A percentile compares a stretch with the other conserved stretches of the same genome.
phyloP scores from a whole-genome alignment of 768 basidiomycete species.

The Pleurotus citrinopileatus region DNA sequence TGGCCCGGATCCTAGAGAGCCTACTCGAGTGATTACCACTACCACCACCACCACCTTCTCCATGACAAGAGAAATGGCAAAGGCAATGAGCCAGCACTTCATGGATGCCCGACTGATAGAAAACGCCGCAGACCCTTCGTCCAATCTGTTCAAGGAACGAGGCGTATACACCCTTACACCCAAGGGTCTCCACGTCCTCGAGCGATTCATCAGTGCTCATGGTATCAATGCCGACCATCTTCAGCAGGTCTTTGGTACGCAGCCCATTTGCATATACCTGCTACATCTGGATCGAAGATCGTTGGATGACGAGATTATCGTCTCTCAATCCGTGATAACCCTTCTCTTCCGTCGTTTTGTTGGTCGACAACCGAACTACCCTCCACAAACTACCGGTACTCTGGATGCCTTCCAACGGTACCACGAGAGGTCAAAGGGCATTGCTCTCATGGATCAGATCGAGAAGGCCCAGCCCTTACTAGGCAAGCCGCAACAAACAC shows the following conservation, averaged over 20 bases:
- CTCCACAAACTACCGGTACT: conserved; percentile 40
- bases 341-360: conserved; percentile 95
- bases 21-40: conserved; percentile 96
- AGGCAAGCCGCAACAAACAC: conserved; percentile 43
- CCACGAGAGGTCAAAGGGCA: conserved; percentile 75
- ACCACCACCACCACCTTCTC: conserved; percentile 99
- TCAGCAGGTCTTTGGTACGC: conserved; percentile 81
- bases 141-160: conserved; percentile 94
- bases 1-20: conserved; percentile 96
- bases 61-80: conserved; percentile 99
- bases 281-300: conserved; percentile 94
- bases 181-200: conserved; percentile 97
- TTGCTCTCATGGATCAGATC: conserved; percentile 64
- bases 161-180: conserved; percentile 95
- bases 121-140: conserved; percentile 88
- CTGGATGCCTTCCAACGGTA: conserved; percentile 70
- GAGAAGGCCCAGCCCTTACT: conserved; percentile 61
- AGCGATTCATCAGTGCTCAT: conserved; percentile 99
- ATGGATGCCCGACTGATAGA: conserved; percentile 99
- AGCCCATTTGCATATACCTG: conserved; percentile 96
- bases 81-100: conserved; percentile 99
- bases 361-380: conserved; percentile 83
- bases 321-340: conserved; percentile 90
- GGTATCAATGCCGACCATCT: conserved; percentile 96
- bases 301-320: conserved; percentile 95